These are phyloP conservation scores for Rhizopus sp. DNA, from an alignment of 371 early-diverging fungal species.

Conservation along the genomic window DNA sequence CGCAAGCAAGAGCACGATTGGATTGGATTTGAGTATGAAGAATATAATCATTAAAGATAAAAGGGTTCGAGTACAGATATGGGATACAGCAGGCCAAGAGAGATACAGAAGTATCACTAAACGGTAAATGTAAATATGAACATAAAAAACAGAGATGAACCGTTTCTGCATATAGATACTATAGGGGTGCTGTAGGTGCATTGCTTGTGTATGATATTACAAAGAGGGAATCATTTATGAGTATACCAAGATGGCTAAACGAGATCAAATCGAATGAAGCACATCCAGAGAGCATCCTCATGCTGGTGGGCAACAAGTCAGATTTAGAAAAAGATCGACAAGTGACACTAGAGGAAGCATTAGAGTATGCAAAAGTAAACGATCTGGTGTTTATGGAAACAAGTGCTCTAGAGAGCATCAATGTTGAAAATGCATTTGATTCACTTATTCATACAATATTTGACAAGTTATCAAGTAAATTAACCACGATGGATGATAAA, in stretches of 20 bases:
- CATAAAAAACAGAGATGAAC: background rate
- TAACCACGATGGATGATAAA: slow-evolving; percentile 24
- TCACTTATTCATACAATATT: slow-evolving; percentile 15
- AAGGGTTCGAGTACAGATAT: slow-evolving; percentile 66
- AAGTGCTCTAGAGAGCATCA: slow-evolving; percentile 83
- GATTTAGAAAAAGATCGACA: slow-evolving; percentile 80
- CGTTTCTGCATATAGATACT: slow-evolving; percentile 21
- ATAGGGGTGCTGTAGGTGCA: slow-evolving; percentile 38
- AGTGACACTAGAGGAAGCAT: slow-evolving; percentile 80
- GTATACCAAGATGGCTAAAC: slow-evolving; percentile 70
- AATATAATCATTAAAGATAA: slow-evolving; percentile 20
- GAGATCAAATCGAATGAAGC: slow-evolving; percentile 86
- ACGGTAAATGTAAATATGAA: slow-evolving; percentile 24
- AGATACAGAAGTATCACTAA: slow-evolving; percentile 70
- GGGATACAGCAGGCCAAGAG: slow-evolving; percentile 84
- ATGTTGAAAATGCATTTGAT: slow-evolving; percentile 75
- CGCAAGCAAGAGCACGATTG: slow-evolving; percentile 97
- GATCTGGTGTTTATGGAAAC: slow-evolving; percentile 88
- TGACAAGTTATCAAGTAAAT: slow-evolving; percentile 19
- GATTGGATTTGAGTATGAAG: slow-evolving; percentile 87
- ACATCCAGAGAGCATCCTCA: slow-evolving; percentile 83
- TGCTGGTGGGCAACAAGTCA: slow-evolving; percentile 98
- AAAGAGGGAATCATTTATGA: slow-evolving; percentile 40
- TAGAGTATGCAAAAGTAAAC: slow-evolving; percentile 75
- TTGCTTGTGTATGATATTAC: slow-evolving; percentile 53